Base-by-base conservation (phyloP, 2,329 filamentous ascomycete species). In the Pyrenophora seminiperda region DNA sequence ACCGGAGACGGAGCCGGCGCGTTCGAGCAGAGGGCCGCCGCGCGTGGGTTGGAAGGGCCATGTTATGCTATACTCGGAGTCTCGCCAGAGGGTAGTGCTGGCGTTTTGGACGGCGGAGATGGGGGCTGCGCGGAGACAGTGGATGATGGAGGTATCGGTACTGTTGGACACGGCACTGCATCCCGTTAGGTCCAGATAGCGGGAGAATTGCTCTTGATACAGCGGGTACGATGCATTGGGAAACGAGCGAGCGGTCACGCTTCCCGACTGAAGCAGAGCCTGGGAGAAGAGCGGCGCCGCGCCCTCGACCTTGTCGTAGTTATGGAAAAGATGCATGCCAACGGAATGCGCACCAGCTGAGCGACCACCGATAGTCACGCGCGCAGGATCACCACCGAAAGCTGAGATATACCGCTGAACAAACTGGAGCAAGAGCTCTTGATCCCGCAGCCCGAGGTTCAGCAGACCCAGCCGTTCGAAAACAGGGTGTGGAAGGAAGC, bases 21-120 rank as follows among this genome's bases (percentile, higher is more conserved):
- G 75, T 47, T 79, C 76, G 2, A 79, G 71, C 0, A 79, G 48
- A 0, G 72, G 71, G 0, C 76, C 76, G 0, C 76, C 76, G 1
- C 73, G 68, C 0, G 72, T 71, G 1, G 77, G 77, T 30, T 79
- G 77, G 52, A 77, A 79, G 0, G 77, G 77, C 77, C 77, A 79
- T 0, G 74, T 76, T 15, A 75, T 61, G n/a, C 61, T 55, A 2
- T 70, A 70, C 5, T 73, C 59, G 0, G 71, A 73, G 0, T 75
- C 68, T 2, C 67, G 48, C 41, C 53, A 58, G 58, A 77, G 3
- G 68, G 41, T 29, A 59, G 67, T 11, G 61, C 67, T 63, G 63
- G 75, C 50, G 64, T 71, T 27, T 41, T 66, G 64, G 14, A 79
- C 76, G 1, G 65, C 59, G 1, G 53, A 45, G 1, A 76, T 63